A percentile compares a stretch with the other conserved stretches of the same genome.
Evolutionary conservation across 2,329 filamentous ascomycete genomes (phyloP).

Genomic region (Cadophora sp.): DNA sequence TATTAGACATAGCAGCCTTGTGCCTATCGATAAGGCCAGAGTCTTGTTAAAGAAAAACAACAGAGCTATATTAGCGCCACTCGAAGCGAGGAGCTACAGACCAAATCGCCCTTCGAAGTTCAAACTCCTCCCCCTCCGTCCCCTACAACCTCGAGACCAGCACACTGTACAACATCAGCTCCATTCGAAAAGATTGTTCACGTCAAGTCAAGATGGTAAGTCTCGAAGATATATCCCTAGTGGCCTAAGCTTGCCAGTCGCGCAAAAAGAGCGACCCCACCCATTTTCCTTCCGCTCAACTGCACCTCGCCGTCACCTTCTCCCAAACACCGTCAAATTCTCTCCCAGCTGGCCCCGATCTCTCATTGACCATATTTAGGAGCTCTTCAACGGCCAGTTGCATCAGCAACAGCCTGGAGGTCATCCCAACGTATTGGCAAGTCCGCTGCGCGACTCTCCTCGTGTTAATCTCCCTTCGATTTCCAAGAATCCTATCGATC

Average conservation of each 20-base stretch:
- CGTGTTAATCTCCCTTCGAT: conserved; percentile 3
- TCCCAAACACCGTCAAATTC: background rate
- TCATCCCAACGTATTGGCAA: background rate
- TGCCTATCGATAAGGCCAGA: conserved; percentile 11
- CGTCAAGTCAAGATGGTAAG: conserved; percentile 1
- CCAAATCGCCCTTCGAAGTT: background rate
- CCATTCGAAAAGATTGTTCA: background rate
- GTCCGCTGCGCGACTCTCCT: conserved; percentile 1
- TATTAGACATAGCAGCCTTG: background rate
- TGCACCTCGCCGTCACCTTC: background rate
- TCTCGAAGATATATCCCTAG: background rate
- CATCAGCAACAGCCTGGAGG: background rate
- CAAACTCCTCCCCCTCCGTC: background rate
- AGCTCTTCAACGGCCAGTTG: conserved; percentile 8
- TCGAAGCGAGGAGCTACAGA: background rate
- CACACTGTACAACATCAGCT: background rate
- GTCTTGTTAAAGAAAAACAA: background rate
- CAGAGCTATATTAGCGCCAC: background rate
- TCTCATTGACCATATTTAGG: conserved; percentile 1
- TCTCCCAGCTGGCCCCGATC: background rate
- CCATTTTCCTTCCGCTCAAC: conserved; percentile 4
- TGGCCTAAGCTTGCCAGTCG: background rate
- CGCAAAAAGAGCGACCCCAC: background rate
- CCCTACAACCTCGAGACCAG: background rate
- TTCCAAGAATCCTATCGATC: background rate